These are phyloP conservation scores for Stenogyne calaminthoides DNA, from an alignment of 305 asterid genomes.

Conservation along the genomic window DNA sequence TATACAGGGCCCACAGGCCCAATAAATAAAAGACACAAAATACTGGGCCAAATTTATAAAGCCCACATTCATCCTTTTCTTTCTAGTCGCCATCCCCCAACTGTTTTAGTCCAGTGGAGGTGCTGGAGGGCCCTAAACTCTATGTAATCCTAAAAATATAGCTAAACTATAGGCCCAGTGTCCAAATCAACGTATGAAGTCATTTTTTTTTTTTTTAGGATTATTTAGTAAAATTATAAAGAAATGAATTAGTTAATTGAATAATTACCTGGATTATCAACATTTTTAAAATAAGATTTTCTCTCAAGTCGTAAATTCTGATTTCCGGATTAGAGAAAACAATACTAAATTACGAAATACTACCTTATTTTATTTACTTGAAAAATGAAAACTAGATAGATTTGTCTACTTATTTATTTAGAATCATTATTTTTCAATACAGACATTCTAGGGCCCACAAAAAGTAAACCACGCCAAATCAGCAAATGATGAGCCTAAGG, in stretches of 20 bases:
- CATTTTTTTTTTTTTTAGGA: neutral
- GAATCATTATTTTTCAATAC: neutral
- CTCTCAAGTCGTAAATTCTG: neutral
- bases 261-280: neutral
- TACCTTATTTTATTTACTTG: too few relatives aligned
- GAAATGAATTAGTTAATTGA: neutral
- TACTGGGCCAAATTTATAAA: neutral
- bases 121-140: neutral
- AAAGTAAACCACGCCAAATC: conserved; percentile 17
- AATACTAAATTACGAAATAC: neutral
- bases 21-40: neutral
- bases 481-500: conserved; percentile 22
- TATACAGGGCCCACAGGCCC: neutral
- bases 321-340: too few relatives aligned
- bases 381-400: too few relatives aligned
- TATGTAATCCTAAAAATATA: neutral
- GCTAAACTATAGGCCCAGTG: neutral
- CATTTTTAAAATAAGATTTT: neutral
- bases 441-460: conserved; percentile 25
- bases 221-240: neutral
- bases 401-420: too few relatives aligned
- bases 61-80: neutral
- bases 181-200: conserved; percentile 13
- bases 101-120: neutral
- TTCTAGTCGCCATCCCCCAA: conserved; percentile 17